Base-by-base conservation (phyloP, 495 filamentous ascomycete genomes). In the Neurospora sp. region DNA sequence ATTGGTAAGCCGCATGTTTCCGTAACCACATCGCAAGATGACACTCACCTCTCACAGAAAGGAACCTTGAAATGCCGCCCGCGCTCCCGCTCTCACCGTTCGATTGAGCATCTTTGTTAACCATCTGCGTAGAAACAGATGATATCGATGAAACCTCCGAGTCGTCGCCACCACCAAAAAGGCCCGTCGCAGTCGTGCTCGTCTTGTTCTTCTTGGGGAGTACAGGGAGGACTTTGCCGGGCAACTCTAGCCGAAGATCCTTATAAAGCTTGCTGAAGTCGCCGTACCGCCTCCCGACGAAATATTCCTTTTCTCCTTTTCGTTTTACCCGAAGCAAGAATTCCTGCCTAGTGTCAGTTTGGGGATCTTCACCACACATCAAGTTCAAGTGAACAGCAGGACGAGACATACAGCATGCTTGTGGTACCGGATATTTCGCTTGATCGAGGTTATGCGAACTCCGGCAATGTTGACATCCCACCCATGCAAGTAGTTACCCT, bases 381-480 rank as follows among this genome's bases (percentile, higher is more conserved):
- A 22, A 8, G 73, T 16, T 38, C 40, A 8, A 14, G 72, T 16
- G n/a, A n/a, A 17, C 8, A 31, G 35, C 7, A 59, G 5, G n/a
- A 61, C 9, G 12, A 40, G 69, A 81, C 90, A 80, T 84, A 97
- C 94, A 70, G 96, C 93, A 85, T 99, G 96, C 77, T 92, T 91
- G 80, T 97, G 96, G 76, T 95, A 89, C 69, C 96, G 85, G 40
- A 98, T 88, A 42, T 94, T 97, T 78, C 94, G 89, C 86, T 95
- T 96, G 42, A 93, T 84, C 27, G 87, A 89, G 5, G 88, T 91
- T 3, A 92, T 91, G 68, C 94, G 88, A 68, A 99, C 96, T 37
- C 91, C 93, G 20, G 94, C 94, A 70, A 99, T 91, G 83, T 99
- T 99, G 73, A 98, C 89, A 81, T 98, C 94, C 96, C 96, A 98